These are phyloP conservation scores for Phytophthora brassicae DNA, from an alignment of 352 stramenopile genomes.

Conservation along the genomic window DNA sequence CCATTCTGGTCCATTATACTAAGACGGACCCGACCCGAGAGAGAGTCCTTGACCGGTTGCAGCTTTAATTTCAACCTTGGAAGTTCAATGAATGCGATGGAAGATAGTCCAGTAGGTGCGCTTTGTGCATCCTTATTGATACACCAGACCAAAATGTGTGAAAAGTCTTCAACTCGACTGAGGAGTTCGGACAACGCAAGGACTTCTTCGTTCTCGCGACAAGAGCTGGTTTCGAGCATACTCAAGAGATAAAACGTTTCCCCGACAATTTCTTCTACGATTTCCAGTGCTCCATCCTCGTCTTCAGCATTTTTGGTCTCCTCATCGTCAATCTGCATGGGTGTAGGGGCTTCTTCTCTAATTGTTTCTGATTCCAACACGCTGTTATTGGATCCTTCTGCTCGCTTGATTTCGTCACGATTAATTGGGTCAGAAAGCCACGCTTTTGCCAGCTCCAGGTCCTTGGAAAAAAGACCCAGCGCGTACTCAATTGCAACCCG, in stretches of 20 bases:
- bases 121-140: conserved; percentile 29
- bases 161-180: conserved; percentile 94
- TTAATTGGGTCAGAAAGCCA: conserved; percentile 71
- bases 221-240: conserved; percentile 80
- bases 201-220: conserved; percentile 36
- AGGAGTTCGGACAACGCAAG: conserved; percentile 88
- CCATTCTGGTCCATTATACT: conserved; percentile 81
- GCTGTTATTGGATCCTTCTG: conserved; percentile 31
- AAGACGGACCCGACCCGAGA: conserved; percentile 52
- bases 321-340: conserved; percentile 52
- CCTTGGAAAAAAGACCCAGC: conserved; percentile 61
- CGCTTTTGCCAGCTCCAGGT: conserved; percentile 59
- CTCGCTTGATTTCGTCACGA: conserved; percentile 60
- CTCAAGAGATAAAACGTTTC: conserved; percentile 94
- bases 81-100: conserved; percentile 96
- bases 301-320: conserved; percentile 52
- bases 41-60: conserved; percentile 52
- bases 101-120: conserved; percentile 15
- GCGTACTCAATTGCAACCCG: conserved; percentile 64
- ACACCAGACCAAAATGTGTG: conserved; percentile 97
- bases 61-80: conserved; percentile 97
- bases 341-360: conserved; percentile 11
- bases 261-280: conserved; percentile 59
- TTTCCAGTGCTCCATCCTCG: conserved; percentile 52
- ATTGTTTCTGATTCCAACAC: not conserved